Conservation (phyloP, 805 yeast genomes). For the Myxozyma lipomycoides region DNA sequence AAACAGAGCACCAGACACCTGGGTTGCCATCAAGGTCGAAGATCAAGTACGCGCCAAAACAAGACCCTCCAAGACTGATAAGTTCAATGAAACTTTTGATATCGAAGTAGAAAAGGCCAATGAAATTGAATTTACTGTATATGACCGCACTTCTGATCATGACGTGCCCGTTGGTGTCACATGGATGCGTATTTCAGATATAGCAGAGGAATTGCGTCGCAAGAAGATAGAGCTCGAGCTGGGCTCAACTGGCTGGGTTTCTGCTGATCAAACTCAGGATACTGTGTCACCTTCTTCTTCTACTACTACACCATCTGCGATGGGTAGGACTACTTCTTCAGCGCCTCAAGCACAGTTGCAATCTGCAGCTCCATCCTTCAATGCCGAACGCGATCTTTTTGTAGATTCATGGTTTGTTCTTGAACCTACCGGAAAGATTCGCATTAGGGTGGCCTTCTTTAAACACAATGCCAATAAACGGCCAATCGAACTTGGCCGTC, state of each 20-base stretch:
- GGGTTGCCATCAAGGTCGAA: slow-evolving; percentile 75
- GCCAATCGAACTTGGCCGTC: slow-evolving; percentile 52
- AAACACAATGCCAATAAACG: slow-evolving; percentile 54
- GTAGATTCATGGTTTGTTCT: slow-evolving; percentile 82
- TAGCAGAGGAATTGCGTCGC: slow-evolving; percentile 91
- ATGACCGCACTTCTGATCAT: slow-evolving; percentile 60
- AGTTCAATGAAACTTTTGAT: slow-evolving; percentile 78
- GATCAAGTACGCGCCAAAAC: slow-evolving; percentile 80
- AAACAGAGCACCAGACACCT: slow-evolving; percentile 74
- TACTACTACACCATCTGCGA: slow-evolving; percentile 1
- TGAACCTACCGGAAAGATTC: slow-evolving; percentile 91
- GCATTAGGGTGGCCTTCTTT: slow-evolving; percentile 71
- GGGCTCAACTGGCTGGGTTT: slow-evolving; percentile 79
- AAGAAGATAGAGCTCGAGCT: slow-evolving; percentile 73
- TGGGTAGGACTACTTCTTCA: neutral
- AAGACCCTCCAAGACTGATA: slow-evolving; percentile 66
- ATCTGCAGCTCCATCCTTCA: neutral
- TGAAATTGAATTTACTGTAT: slow-evolving; percentile 83
- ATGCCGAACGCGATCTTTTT: slow-evolving; percentile 30
- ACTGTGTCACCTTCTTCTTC: neutral
- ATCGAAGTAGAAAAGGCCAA: slow-evolving; percentile 85
- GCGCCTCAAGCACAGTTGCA: neutral
- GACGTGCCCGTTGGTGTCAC: slow-evolving; percentile 83
- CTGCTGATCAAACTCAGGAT: slow-evolving; percentile 47
- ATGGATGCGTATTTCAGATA: slow-evolving; percentile 87